Evolutionary conservation across 1,139 yeast species (phyloP), one percentile per base, ranked within the genome.

Genomic region (Taiozyma sp.): DNA sequence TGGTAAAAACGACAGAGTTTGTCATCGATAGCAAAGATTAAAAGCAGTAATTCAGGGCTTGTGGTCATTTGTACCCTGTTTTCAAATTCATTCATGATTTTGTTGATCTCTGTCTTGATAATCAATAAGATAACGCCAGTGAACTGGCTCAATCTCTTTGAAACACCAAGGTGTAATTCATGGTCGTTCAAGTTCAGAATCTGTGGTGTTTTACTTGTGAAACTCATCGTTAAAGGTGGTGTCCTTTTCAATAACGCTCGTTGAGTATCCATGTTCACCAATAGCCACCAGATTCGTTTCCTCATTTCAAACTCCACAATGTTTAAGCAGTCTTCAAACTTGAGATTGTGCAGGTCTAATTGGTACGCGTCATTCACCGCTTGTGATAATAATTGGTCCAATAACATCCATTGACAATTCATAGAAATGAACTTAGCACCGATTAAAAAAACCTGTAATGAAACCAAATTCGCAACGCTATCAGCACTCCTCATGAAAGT

Each of bases 401-500:
- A 24, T 3, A 49, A 30, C 10, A 28, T 22, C n/a, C 41, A 43
- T 10, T 49, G 44, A 1, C 37, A 26, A 21, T 32, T 32, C 9
- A 19, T n/a, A 13, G 19, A 14, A 21, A 42, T 41, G 16, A 40
- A 49, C 8, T 16, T 21, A 11, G 30, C n/a, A 19, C 35, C 42
- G 9, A 47, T 28, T 19, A 42, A 24, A 3, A 30, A 26, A 3
- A 30, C 26, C 13, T 50, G 47, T 4, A 45, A 9, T 5, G 32
- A 8, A 1, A 42, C n/a, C 28, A 47, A 24, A 14, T 24, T 11
- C 30, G n/a, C 34, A n/a, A 21, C 10, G 26, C 8, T 28, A 13
- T 13, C 35, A n/a, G 28, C n/a, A 29, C 47, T 16, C 11, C 30
- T 43, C 28, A 47, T 43, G 41, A 49, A 44, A 11, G 55, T 50